phyloP scores from a whole-genome alignment of 371 early-diverging fungal species.

The Lichtheimia hyalospora region DNA sequence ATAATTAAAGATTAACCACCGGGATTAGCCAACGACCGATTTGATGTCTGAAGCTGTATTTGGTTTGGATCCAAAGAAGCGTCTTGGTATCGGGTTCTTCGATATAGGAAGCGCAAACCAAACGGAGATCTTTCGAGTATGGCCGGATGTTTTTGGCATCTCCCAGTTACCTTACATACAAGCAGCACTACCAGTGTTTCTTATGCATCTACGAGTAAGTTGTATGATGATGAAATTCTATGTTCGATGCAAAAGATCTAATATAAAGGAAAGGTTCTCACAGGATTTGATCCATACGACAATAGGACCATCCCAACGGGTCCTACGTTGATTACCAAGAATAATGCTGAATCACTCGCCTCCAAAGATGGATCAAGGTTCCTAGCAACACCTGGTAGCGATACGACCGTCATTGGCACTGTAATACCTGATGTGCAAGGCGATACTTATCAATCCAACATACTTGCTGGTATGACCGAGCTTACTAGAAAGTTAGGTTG shows the following conservation, averaged over 20 bases:
- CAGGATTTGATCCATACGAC: conserved; percentile 34
- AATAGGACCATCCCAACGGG: conserved; percentile 37
- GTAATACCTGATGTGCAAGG: conserved; percentile 17
- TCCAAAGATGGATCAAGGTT: not conserved
- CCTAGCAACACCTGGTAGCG: too few species aligned
- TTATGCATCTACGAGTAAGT: conserved; percentile 30
- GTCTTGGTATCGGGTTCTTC: conserved; percentile 25
- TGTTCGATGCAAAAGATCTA: too few species aligned
- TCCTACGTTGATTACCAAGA: conserved; percentile 23
- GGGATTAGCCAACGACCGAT: too few species aligned
- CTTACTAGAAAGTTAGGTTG: conserved; percentile 28
- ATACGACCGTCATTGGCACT: conserved; percentile 13
- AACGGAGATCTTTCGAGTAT: conserved; percentile 23
- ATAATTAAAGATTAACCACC: too few species aligned
- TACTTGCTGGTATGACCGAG: conserved; percentile 26
- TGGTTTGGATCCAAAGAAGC: not conserved
- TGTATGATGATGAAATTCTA: too few species aligned
- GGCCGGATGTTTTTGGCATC: conserved; percentile 30
- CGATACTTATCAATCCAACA: conserved; percentile 27
- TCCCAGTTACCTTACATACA: conserved; percentile 50
- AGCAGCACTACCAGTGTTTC: conserved; percentile 46
- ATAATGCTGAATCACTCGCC: conserved; percentile 24
- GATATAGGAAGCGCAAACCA: conserved; percentile 27
- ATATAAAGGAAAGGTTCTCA: conserved; percentile 18
- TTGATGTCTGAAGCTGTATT: too few species aligned